Evolutionary conservation across 805 yeast species (phyloP).

Genomic region (Candida chilensis): DNA sequence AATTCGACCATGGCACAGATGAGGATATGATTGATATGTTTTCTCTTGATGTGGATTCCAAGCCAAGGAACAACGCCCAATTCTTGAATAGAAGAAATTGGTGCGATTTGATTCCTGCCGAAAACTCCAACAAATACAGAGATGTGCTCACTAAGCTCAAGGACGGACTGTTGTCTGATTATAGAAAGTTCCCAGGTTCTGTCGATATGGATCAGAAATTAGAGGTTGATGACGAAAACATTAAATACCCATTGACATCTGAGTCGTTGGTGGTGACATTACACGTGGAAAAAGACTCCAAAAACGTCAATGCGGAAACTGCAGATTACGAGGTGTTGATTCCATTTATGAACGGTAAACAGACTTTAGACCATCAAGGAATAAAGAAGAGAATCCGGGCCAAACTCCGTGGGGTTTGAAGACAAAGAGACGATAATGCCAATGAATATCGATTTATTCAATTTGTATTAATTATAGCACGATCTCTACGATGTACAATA

Average conservation of each 20-base stretch:
- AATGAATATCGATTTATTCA: too few species aligned
- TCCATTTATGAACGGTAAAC: too few species aligned
- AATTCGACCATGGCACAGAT: slow-evolving; percentile 51
- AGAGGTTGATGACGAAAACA: slow-evolving; percentile 21
- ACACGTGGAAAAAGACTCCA: slow-evolving; percentile 61
- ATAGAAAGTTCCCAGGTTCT: slow-evolving; percentile 33
- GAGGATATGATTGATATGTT: slow-evolving; percentile 82
- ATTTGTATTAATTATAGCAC: too few species aligned
- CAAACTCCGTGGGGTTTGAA: too few species aligned
- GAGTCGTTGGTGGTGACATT: slow-evolving; percentile 60
- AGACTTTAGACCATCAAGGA: too few species aligned
- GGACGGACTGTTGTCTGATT: slow-evolving; percentile 10
- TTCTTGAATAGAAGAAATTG: slow-evolving; percentile 66
- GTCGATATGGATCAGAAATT: slow-evolving; percentile 8
- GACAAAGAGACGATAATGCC: too few species aligned
- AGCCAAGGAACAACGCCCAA: slow-evolving; percentile 32
- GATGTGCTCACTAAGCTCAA: slow-evolving; percentile 4
- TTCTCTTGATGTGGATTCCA: slow-evolving; percentile 46
- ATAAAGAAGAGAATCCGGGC: too few species aligned
- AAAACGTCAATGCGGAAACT: slow-evolving; percentile 39
- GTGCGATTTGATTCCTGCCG: slow-evolving; percentile 55
- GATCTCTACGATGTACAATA: too few species aligned
- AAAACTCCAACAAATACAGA: slow-evolving; percentile 7
- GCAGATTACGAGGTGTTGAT: slow-evolving; percentile 61
- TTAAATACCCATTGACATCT: slow-evolving; percentile 44